Base-by-base conservation (phyloP, 176 grass and related monocot species). In the Eremochloa ophiuroides region DNA sequence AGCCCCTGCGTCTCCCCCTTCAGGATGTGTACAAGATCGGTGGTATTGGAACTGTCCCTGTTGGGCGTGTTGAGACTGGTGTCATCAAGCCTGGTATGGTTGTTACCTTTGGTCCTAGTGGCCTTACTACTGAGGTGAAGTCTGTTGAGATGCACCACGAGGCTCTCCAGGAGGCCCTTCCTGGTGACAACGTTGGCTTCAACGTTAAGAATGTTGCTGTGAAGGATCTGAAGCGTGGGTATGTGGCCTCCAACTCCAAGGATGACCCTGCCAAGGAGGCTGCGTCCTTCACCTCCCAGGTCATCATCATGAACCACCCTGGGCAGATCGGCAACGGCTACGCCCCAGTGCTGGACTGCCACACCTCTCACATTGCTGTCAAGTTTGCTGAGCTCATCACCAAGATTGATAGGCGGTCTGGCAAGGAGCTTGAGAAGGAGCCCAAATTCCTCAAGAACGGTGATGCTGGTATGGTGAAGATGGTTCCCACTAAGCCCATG, bases 221-320 rank as follows among this genome's bases (percentile, higher is more conserved):
- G 14, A 97, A 97, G 88, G 94, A 97, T 93, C 26, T 97, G 10
- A 97, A 93, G 80, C 88, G 94, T 89, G 94, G 94, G 0, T 97
- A 12, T 27, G 94, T 97, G 0, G 94, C 91, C 22, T 97, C 94
- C 10, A 97, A 97, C 88, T 97, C 91, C 9, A 97, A 91, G 84
- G 94, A 97, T 46, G 94, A 97, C 65, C 94, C 94, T 66, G 94
- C 94, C 39, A 97, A 93, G 91, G 94, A 91, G 81, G 94, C 91
- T 6, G 91, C 91, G 8, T 93, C 15, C 69, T 97, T 97, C 88
- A 93, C 89, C 35, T 81, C 94, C 77, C 94, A 97, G 88, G 94
- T 97, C 42, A 97, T 97, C 69, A 93, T 97, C 84, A 97, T 97
- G 91, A 93, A 97, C 82, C 94, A 97, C 84, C 94, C 94, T 76